phyloP scores from a whole-genome alignment of 2,329 filamentous ascomycete species.

The Diplodia mutila region DNA sequence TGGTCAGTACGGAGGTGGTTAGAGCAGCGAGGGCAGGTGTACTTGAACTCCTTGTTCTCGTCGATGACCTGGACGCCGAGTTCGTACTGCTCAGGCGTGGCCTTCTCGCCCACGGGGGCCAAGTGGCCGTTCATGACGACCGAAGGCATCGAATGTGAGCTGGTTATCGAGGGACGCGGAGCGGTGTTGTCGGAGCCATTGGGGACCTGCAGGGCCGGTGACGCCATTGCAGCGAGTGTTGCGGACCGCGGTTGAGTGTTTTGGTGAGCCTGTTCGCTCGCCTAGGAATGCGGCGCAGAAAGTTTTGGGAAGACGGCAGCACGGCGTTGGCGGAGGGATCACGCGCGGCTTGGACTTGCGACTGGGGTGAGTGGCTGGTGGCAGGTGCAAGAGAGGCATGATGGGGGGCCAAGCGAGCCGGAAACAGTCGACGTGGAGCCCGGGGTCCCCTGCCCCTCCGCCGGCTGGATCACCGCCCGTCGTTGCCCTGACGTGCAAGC shows the following conservation, averaged over 20 bases:
- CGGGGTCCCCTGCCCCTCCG: conserved; percentile 21
- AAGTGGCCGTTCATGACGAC: conserved; percentile 78
- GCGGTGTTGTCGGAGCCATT: conserved; percentile 24
- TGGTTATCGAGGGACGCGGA: conserved; percentile 21
- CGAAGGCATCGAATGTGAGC: conserved; percentile 46
- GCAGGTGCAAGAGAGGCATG: conserved; percentile 19
- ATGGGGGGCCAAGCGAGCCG: conserved; percentile 19
- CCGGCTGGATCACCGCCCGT: conserved; percentile 12
- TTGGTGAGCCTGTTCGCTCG: conserved; percentile 9
- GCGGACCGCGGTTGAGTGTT: conserved; percentile 10
- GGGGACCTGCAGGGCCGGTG: conserved; percentile 24
- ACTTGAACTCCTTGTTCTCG: conserved; percentile 97
- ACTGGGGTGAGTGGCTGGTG: conserved; percentile 9
- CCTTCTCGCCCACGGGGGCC: conserved; percentile 68
- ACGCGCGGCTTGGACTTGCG: conserved; percentile 20
- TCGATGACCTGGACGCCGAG: conserved; percentile 97
- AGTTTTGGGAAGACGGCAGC: conserved; percentile 11
- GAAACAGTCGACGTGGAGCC: conserved; percentile 24
- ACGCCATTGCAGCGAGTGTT: conserved; percentile 23
- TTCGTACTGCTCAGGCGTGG: conserved; percentile 71
- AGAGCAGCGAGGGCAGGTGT: conserved; percentile 42
- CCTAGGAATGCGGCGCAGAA: conserved; percentile 18
- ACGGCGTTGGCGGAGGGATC: conserved; percentile 19
- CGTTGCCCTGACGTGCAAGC: conserved; percentile 4
- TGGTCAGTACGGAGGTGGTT: conserved; percentile 31